A percentile compares a stretch with the other conserved stretches of the same genome.
Evolutionary conservation across 805 yeast species (phyloP).

Genomic region (Saturnispora bothae): DNA sequence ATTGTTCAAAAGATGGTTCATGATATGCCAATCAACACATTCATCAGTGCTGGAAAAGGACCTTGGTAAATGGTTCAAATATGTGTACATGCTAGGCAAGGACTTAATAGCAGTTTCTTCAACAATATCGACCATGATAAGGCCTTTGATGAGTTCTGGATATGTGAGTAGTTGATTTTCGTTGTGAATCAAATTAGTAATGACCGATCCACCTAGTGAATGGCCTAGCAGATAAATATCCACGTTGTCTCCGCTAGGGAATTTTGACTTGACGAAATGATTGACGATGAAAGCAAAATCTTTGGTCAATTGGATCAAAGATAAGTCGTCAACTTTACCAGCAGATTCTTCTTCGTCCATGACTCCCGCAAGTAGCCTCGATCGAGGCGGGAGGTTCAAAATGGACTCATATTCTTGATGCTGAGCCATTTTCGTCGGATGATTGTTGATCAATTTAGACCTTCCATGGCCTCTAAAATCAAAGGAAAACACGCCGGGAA

Average conservation of each 20-base stretch:
- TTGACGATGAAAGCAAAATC: slow-evolving; percentile 49
- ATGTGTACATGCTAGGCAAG: slow-evolving; percentile 53
- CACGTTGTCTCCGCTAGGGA: not conserved
- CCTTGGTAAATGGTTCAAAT: slow-evolving; percentile 55
- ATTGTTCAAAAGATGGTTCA: slow-evolving; percentile 42
- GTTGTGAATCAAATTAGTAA: slow-evolving; percentile 40
- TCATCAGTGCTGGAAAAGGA: slow-evolving; percentile 39
- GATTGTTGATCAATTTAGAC: too few species aligned
- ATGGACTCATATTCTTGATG: too few species aligned
- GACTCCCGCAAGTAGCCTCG: too few species aligned
- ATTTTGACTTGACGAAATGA: slow-evolving; percentile 25
- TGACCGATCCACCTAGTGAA: slow-evolving; percentile 84
- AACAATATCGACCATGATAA: slow-evolving; percentile 80
- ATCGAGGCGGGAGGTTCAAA: too few species aligned
- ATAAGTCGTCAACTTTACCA: too few species aligned
- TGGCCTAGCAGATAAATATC: slow-evolving; percentile 67
- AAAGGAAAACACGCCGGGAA: slow-evolving; percentile 57
- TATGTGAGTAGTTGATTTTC: slow-evolving; percentile 13
- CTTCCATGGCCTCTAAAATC: slow-evolving; percentile 94
- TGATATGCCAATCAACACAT: slow-evolving; percentile 81
- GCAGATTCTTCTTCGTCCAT: too few species aligned
- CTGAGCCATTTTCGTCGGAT: too few species aligned
- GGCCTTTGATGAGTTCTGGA: slow-evolving; percentile 40
- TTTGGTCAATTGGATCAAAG: slow-evolving; percentile 35
- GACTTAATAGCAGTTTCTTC: slow-evolving; percentile 84